A percentile compares a stretch with the other conserved stretches of the same genome.
These are phyloP conservation scores for Monoraphidium neglectum DNA, from an alignment of 139 green algal genomes.

Conservation along the genomic window DNA sequence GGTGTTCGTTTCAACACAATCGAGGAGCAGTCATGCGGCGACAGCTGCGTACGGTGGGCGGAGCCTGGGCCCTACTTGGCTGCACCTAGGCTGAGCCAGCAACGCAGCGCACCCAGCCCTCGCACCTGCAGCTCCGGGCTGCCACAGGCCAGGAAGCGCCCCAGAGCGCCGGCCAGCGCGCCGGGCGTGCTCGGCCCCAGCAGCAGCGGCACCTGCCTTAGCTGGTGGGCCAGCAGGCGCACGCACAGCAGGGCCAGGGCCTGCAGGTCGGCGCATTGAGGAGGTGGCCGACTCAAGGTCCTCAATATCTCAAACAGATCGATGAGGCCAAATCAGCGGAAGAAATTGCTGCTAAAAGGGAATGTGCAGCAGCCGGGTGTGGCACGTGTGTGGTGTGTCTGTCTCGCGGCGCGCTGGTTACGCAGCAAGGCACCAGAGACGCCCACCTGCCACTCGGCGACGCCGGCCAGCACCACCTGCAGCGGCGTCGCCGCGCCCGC, in stretches of 20 bases:
- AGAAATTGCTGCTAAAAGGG: too few species aligned
- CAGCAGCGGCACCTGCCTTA: slow-evolving; percentile 5
- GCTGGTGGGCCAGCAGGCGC: slow-evolving; percentile 15
- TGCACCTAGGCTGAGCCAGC: too few species aligned
- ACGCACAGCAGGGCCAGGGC: not conserved
- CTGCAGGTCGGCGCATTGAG: slow-evolving; percentile 7
- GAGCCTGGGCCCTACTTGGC: not conserved
- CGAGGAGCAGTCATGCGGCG: not conserved
- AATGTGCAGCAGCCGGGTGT: too few species aligned
- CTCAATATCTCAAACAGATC: not conserved
- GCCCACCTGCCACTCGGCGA: not conserved
- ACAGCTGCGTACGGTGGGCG: too few species aligned
- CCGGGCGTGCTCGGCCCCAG: not conserved
- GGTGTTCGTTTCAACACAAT: not conserved
- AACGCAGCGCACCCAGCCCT: too few species aligned
- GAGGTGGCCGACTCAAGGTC: not conserved
- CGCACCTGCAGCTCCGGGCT: slow-evolving; percentile 19
- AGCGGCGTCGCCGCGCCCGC: not conserved
- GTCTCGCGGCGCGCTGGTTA: not conserved
- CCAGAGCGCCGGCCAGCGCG: slow-evolving; percentile 5
- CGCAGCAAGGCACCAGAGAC: not conserved
- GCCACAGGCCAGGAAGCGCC: slow-evolving; percentile 21
- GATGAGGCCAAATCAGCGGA: not conserved
- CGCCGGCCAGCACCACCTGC: not conserved
- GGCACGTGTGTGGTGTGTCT: too few species aligned